phyloP scores from a whole-genome alignment of 768 basidiomycete genomes.

The Cyclocybe aegerita region DNA sequence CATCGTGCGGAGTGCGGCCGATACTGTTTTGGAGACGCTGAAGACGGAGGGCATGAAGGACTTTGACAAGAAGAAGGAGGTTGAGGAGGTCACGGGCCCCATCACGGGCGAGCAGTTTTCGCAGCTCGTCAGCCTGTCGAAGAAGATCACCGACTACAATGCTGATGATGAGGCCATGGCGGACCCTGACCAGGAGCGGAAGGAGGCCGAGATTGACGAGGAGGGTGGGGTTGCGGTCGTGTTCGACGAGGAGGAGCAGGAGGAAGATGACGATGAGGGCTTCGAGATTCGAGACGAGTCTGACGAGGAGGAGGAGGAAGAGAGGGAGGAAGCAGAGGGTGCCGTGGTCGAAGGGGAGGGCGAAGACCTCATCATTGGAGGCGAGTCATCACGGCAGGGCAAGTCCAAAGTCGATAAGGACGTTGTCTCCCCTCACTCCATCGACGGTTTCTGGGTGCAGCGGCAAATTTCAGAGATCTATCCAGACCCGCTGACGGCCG shows the following conservation, averaged over 20 bases:
- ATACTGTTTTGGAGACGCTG: conserved; percentile 82
- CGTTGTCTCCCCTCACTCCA: conserved; percentile 81
- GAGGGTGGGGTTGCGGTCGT: conserved; percentile 98
- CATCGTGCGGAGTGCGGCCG: conserved; percentile 94
- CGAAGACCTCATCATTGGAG: conserved; percentile 80
- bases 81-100: conserved; percentile 71
- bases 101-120: conserved; percentile 76
- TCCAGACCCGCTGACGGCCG: conserved; percentile 91
- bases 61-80: conserved; percentile 96
- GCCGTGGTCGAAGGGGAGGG: conserved; percentile 48
- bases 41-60: conserved; percentile 91
- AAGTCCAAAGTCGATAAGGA: conserved; percentile 69
- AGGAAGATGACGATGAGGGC: conserved; percentile 88
- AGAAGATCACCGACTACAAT: conserved; percentile 96
- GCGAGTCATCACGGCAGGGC: conserved; percentile 52
- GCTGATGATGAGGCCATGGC: conserved; percentile 79
- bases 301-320: conserved; percentile 72
- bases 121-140: conserved; percentile 79
- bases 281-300: conserved; percentile 85
- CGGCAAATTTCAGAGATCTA: conserved; percentile 89
- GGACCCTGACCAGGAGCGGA: conserved; percentile 78
- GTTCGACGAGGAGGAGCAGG: conserved; percentile 96
- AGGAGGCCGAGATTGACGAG: conserved; percentile 91
- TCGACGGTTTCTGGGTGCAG: conserved; percentile 99
- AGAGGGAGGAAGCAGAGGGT: conserved; percentile 44